phyloP scores from a whole-genome alignment of 1,284 basidiomycete species.

The Tremellales sp. region DNA sequence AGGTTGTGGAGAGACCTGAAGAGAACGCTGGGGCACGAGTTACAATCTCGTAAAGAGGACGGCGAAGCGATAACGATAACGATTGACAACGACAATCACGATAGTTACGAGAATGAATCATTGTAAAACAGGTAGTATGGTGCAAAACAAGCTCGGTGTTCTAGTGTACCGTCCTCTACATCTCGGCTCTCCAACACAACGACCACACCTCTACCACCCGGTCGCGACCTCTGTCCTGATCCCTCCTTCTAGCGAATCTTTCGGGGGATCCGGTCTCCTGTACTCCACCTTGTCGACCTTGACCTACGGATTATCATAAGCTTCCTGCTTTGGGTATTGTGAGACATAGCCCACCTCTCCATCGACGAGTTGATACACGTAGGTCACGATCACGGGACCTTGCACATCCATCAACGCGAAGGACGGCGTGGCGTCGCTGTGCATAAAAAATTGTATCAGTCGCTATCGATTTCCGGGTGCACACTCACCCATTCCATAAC shows the following conservation, averaged over 20 bases:
- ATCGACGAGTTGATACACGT: constrained; percentile 90
- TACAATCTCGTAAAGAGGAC: no score
- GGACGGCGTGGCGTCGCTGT: constrained; percentile 65
- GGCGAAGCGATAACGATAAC: no score
- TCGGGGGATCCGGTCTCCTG: constrained; percentile 44
- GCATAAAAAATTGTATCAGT: constrained; percentile 5
- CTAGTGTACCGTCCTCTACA: no score
- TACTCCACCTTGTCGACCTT: constrained; percentile 54
- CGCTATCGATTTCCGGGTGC: constrained; percentile 8
- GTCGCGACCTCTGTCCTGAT: constrained; percentile 25
- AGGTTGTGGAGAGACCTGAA: constrained; percentile 10
- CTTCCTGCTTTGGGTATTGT: no score
- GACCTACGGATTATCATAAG: constrained; percentile 48
- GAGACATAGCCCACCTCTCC: constrained; percentile 64
- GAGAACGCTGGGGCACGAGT: neutral
- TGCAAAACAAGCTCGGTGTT: no score
- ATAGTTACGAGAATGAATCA: no score
- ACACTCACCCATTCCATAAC: constrained; percentile 61
- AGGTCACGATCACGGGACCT: constrained; percentile 88
- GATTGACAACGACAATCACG: no score
- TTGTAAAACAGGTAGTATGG: no score
- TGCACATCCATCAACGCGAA: constrained; percentile 95
- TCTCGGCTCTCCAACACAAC: neutral
- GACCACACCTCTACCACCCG: constrained; percentile 24
- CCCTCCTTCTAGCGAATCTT: constrained; percentile 10